These are phyloP conservation scores for Ceraceosorus guamensis DNA, from an alignment of 1,284 basidiomycete genomes.

Conservation along the genomic window DNA sequence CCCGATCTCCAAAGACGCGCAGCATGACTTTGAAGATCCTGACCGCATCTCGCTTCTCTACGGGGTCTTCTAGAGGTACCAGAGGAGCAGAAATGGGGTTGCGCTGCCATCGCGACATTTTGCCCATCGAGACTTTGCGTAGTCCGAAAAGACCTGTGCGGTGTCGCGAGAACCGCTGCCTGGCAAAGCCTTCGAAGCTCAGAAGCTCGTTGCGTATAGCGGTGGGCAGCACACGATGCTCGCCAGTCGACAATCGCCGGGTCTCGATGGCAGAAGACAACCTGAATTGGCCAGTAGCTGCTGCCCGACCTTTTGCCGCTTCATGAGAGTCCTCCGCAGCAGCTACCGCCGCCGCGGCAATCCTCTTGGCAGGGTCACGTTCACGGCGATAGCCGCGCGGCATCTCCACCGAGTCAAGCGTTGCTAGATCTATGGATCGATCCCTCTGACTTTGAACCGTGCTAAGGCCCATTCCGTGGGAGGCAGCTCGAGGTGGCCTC, in stretches of 20 bases:
- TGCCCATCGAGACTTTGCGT: slow-evolving; percentile 4
- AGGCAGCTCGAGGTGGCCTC: too few relatives aligned
- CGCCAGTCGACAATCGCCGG: slow-evolving; percentile 5
- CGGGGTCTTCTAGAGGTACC: slow-evolving; percentile 59
- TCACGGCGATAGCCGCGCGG: slow-evolving; percentile 3
- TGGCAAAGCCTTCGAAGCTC: slow-evolving; percentile 6
- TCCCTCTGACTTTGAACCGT: not conserved
- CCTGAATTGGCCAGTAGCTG: not conserved
- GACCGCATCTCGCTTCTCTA: slow-evolving; percentile 66
- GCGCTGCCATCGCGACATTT: slow-evolving; percentile 45
- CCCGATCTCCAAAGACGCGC: slow-evolving; percentile 82
- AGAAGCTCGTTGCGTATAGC: slow-evolving; percentile 1
- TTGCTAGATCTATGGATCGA: not conserved
- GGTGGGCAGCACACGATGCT: slow-evolving; percentile 5
- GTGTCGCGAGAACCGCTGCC: slow-evolving; percentile 5
- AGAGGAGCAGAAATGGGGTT: slow-evolving; percentile 64
- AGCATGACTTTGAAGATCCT: slow-evolving; percentile 80
- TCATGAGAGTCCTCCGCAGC: not conserved
- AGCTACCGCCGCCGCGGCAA: not conserved
- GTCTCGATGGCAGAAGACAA: not conserved
- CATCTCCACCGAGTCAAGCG: not conserved
- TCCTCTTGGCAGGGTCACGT: slow-evolving; percentile 6
- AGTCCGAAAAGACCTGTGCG: slow-evolving; percentile 6
- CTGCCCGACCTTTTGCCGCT: not conserved
- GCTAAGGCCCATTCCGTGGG: too few relatives aligned